Evolutionary conservation across 306 rosid genomes (phyloP).

Genomic region (Casuarina equisetifolia): DNA sequence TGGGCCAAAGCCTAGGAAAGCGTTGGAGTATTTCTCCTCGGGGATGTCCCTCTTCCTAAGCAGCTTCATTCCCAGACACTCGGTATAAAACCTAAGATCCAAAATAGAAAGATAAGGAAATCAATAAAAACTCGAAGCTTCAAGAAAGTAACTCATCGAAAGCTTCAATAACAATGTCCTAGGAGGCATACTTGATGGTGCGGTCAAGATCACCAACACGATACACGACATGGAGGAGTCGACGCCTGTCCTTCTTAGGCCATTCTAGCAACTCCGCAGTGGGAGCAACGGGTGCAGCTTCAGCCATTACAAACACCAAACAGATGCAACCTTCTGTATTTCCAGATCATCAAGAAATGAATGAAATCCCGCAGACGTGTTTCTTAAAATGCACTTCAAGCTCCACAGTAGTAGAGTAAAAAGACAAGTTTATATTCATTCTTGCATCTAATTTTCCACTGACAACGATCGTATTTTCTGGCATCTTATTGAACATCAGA

Average conservation of each 20-base stretch:
- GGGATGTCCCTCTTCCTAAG: constrained; percentile 84
- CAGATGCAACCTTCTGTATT: constrained; percentile 18
- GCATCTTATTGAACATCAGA: not conserved
- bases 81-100: constrained; percentile 75
- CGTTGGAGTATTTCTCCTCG: constrained; percentile 86
- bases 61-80: constrained; percentile 80
- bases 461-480: not conserved
- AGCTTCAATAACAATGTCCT: constrained; percentile 2
- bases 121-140: not conserved
- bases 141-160: constrained; percentile 16
- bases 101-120: not conserved
- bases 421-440: not conserved
- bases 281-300: constrained; percentile 49
- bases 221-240: constrained; percentile 86
- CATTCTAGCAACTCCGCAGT: constrained; percentile 74
- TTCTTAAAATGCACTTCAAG: not conserved
- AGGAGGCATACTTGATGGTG: constrained; percentile 69
- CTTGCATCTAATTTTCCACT: not conserved
- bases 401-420: not conserved
- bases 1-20: constrained; percentile 88
- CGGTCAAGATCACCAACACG: constrained; percentile 98
- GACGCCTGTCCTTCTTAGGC: constrained; percentile 86
- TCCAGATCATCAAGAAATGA: constrained; percentile 2
- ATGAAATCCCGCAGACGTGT: not conserved
- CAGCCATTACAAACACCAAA: constrained; percentile 60